Evolutionary conservation across 805 yeast species (phyloP).

Genomic region (Yamadazyma tumulicola): DNA sequence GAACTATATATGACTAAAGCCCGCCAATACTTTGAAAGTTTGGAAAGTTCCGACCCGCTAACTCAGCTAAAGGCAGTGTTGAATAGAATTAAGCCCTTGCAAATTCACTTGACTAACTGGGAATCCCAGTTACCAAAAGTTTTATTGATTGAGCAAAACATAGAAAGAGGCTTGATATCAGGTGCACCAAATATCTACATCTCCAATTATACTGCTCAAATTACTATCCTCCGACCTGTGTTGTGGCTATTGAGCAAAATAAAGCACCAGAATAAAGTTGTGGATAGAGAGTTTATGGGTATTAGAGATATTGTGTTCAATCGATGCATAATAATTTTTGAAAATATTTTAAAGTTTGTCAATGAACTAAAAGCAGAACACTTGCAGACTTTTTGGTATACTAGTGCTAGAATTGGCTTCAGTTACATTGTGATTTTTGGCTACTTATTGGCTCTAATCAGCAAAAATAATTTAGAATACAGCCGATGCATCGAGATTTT

Average conservation of each 20-base stretch:
- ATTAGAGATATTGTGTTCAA: conserved; percentile 73
- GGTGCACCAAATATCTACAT: conserved; percentile 65
- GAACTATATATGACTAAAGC: conserved; percentile 69
- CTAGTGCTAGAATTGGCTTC: conserved; percentile 21
- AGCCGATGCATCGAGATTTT: conserved; percentile 8
- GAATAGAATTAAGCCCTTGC: conserved; percentile 75
- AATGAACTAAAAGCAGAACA: conserved; percentile 71
- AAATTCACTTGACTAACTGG: conserved; percentile 67
- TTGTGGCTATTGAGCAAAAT: conserved; percentile 24
- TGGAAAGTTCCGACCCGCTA: conserved; percentile 17
- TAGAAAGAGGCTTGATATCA: conserved; percentile 60
- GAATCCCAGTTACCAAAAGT: conserved; percentile 65
- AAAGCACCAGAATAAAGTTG: conserved; percentile 40
- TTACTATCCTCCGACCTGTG: conserved; percentile 49
- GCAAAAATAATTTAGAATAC: conserved; percentile 6
- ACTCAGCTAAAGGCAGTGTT: conserved; percentile 59
- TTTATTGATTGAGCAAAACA: conserved; percentile 57
- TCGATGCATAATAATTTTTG: conserved; percentile 58
- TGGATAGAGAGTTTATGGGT: conserved; percentile 76
- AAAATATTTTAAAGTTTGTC: conserved; percentile 9
- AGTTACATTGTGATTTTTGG: conserved; percentile 11
- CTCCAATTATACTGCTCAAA: conserved; percentile 83
- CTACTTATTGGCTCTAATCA: conserved; percentile 6
- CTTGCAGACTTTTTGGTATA: conserved; percentile 85
- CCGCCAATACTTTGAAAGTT: conserved; percentile 33